A percentile compares a stretch with the other conserved stretches of the same genome.
These are phyloP conservation scores for Cyclanthera cordifolia DNA, from an alignment of 306 rosid species.

Conservation along the genomic window DNA sequence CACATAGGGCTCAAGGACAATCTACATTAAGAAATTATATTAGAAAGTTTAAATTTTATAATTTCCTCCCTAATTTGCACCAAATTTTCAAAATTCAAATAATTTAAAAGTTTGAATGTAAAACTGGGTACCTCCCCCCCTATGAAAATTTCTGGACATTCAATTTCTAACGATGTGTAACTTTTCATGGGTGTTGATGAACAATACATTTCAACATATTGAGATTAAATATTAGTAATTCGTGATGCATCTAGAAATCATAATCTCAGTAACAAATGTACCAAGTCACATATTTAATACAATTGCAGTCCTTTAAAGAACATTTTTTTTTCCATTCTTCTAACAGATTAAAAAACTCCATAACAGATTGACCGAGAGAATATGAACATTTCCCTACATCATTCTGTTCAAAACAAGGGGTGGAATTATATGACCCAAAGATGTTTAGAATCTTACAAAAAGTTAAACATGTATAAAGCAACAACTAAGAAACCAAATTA, in stretches of 20 bases:
- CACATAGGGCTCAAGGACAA: neutral
- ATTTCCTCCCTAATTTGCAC: neutral
- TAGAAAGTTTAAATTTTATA: neutral
- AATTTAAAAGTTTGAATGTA: neutral
- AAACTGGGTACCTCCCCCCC: neutral
- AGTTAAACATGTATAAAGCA: neutral
- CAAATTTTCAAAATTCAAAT: neutral
- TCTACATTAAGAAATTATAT: neutral
- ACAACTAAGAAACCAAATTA: neutral
- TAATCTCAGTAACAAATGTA: neutral
- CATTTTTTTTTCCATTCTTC: neutral
- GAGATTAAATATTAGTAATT: neutral
- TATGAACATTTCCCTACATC: neutral
- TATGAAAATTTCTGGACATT: neutral
- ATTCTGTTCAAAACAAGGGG: neutral
- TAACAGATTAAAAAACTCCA: neutral
- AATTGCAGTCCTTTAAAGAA: neutral
- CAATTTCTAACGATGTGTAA: neutral
- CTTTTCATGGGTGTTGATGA: neutral
- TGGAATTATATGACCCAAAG: neutral
- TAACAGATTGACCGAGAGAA: neutral
- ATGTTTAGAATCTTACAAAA: neutral
- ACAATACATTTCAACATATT: neutral
- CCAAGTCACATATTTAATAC: neutral
- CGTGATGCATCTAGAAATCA: neutral